Percentiles rank a stretch among this genome's conserved stretches.
Evolutionary conservation across 2,329 filamentous ascomycete genomes (phyloP).

Genomic region (Lojkania enalia): DNA sequence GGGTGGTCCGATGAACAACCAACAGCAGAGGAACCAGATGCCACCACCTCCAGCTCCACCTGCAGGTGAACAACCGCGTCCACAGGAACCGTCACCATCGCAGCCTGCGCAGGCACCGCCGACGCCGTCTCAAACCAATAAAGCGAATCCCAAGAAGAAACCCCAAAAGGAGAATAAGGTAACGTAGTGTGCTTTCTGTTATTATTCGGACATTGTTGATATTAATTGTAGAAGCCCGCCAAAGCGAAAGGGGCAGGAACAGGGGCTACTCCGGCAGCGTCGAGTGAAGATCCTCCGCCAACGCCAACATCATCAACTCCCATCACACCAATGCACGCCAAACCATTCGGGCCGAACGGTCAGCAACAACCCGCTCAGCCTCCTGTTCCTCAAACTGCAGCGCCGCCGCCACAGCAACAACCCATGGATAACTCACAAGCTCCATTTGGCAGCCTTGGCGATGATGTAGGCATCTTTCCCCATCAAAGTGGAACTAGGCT

Average conservation of each 20-base stretch:
- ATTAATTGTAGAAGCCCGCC: slow-evolving; percentile 45
- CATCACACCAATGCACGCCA: slow-evolving; percentile 50
- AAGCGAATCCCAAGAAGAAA: slow-evolving; percentile 79
- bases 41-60: slow-evolving; percentile 54
- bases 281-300: slow-evolving; percentile 50
- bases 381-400: slow-evolving; percentile 36
- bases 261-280: slow-evolving; percentile 47
- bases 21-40: slow-evolving; percentile 68
- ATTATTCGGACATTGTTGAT: slow-evolving; percentile 35
- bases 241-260: slow-evolving; percentile 47
- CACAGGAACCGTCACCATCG: slow-evolving; percentile 53
- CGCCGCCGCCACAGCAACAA: slow-evolving; percentile 29
- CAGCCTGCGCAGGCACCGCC: slow-evolving; percentile 63
- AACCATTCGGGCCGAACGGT: slow-evolving; percentile 46
- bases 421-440: slow-evolving; percentile 43
- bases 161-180: slow-evolving; percentile 71
- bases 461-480: slow-evolving; percentile 34
- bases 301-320: slow-evolving; percentile 55
- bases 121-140: slow-evolving; percentile 73
- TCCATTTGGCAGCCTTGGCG: slow-evolving; percentile 45
- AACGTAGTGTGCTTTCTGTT: slow-evolving; percentile 43
- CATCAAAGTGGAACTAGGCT: slow-evolving; percentile 24
- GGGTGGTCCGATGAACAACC: slow-evolving; percentile 61
- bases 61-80: slow-evolving; percentile 45
- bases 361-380: slow-evolving; percentile 28